These are phyloP conservation scores for Tolypocladium amazonense DNA, from an alignment of 2,329 filamentous ascomycete genomes.

Conservation along the genomic window DNA sequence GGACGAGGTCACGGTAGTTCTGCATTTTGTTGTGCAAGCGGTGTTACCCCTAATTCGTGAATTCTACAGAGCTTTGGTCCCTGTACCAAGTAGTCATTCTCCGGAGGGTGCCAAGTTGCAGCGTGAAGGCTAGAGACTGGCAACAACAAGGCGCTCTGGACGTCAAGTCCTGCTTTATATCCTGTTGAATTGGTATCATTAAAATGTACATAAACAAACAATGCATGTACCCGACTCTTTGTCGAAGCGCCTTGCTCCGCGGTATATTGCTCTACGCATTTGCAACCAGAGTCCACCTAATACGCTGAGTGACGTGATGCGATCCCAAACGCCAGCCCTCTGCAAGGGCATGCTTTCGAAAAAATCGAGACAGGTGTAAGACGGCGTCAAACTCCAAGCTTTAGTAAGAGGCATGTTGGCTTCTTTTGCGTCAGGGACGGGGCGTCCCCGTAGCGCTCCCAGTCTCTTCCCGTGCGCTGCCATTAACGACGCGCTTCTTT, in stretches of 20 bases:
- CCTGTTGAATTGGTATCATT: conserved; percentile 2
- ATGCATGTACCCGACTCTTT: neutral
- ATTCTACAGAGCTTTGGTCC: neutral
- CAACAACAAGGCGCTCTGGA: no score
- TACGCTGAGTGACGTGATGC: neutral
- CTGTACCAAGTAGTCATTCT: neutral
- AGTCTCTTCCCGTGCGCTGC: conserved; percentile 41
- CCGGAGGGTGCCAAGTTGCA: neutral
- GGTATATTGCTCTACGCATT: neutral
- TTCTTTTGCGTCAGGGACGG: conserved; percentile 21
- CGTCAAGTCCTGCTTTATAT: neutral
- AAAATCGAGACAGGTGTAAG: neutral
- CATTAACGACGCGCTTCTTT: conserved; percentile 55
- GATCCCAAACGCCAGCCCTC: conserved; percentile 11
- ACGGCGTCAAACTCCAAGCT: neutral
- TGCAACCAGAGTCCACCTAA: neutral
- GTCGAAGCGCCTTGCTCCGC: neutral
- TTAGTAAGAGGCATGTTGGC: neutral
- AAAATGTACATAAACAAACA: neutral
- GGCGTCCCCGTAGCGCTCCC: conserved; percentile 52
- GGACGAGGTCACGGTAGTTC: neutral
- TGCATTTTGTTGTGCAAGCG: neutral
- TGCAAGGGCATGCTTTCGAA: neutral
- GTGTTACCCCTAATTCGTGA: neutral
- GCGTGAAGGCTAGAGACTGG: neutral